phyloP scores from a whole-genome alignment of 2,329 filamentous ascomycete genomes.

The Amesomyces nigricolor region DNA sequence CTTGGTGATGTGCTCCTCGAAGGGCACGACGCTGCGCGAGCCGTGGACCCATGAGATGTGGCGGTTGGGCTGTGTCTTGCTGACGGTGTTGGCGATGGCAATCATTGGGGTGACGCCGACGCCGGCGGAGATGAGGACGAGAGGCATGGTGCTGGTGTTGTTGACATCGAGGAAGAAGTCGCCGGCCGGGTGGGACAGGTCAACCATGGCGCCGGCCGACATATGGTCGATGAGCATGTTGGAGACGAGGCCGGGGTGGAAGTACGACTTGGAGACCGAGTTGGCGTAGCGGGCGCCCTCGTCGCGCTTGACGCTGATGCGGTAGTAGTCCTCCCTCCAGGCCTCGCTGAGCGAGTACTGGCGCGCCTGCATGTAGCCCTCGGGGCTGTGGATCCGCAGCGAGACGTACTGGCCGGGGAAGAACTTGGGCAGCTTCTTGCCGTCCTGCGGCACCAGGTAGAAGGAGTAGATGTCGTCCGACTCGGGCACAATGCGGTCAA shows the following conservation, averaged over 20 bases:
- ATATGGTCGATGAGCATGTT: slow-evolving; percentile 62
- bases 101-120: slow-evolving; percentile 56
- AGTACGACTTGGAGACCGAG: slow-evolving; percentile 39
- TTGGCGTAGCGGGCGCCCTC: slow-evolving; percentile 42
- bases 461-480: slow-evolving; percentile 65
- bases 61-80: slow-evolving; percentile 40
- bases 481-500: slow-evolving; percentile 60
- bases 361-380: slow-evolving; percentile 56
- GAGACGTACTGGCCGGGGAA: slow-evolving; percentile 69
- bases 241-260: slow-evolving; percentile 60
- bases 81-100: slow-evolving; percentile 53
- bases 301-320: slow-evolving; percentile 67
- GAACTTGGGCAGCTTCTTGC: slow-evolving; percentile 54
- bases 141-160: slow-evolving; percentile 38
- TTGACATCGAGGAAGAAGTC: slow-evolving; percentile 52
- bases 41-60: slow-evolving; percentile 57
- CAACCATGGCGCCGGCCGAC: slow-evolving; percentile 55
- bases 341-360: slow-evolving; percentile 70
- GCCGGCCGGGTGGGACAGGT: slow-evolving; percentile 61
- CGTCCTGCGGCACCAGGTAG: slow-evolving; percentile 60
- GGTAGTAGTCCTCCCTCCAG: slow-evolving; percentile 56
- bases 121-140: slow-evolving; percentile 58
- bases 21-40: slow-evolving; percentile 46
- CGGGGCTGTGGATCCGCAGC: slow-evolving; percentile 52
- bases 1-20: slow-evolving; percentile 46